Conservation (phyloP, 805 yeast genomes). For the Wickerhamomyces rabaulensis region DNA sequence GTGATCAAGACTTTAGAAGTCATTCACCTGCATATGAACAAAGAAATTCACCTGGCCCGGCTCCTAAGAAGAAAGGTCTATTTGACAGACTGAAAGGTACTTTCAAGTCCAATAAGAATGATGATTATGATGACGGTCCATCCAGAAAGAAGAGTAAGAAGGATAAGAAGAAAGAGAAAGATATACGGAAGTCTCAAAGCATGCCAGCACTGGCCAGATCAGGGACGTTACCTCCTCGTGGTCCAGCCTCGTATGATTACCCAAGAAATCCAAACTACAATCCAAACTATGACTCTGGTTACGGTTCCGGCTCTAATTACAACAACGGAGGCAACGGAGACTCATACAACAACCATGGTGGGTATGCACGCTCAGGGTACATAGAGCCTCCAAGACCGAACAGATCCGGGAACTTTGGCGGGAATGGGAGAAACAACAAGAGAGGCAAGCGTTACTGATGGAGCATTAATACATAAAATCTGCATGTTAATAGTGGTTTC, state of each 20-base stretch:
- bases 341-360: conserved; percentile 2
- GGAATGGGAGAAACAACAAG: neutral
- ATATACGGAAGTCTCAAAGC: conserved; percentile 18
- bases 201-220: conserved; percentile 10
- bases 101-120: conserved; percentile 7
- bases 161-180: conserved; percentile 8
- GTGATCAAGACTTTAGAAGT: conserved; percentile 6
- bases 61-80: conserved; percentile 11
- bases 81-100: conserved; percentile 16
- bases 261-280: conserved; percentile 4
- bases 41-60: neutral
- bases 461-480: too few relatives aligned
- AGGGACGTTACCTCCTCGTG: conserved; percentile 11
- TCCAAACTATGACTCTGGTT: neutral
- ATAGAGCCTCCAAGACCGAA: conserved; percentile 8
- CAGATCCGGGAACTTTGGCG: conserved; percentile 3
- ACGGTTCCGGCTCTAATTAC: neutral
- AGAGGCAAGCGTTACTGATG: neutral
- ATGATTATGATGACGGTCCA: neutral
- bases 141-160: conserved; percentile 10
- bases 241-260: conserved; percentile 11
- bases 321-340: neutral
- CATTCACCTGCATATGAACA: conserved; percentile 4
- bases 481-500: too few relatives aligned
- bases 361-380: conserved; percentile 12